Evolutionary conservation across 116 monocot species (phyloP).

Genomic region (Cymodocea nodosa): DNA sequence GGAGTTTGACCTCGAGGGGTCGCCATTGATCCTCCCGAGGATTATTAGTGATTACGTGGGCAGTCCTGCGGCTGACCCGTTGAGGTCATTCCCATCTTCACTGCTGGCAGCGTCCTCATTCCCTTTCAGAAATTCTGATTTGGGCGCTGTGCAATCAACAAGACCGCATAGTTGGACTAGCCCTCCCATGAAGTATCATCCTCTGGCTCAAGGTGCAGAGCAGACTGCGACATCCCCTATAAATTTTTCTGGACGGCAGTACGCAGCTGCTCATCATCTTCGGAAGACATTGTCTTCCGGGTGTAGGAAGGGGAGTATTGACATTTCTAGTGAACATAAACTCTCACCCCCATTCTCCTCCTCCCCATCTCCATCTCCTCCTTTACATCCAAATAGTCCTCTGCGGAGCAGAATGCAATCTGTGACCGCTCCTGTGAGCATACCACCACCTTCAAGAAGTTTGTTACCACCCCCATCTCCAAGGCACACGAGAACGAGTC

Average conservation of each 20-base stretch:
- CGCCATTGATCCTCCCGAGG: conserved; percentile 40
- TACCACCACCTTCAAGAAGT: conserved; percentile 38
- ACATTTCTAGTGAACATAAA: conserved; percentile 30
- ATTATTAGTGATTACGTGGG: conserved; percentile 85
- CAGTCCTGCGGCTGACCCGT: conserved; percentile 61
- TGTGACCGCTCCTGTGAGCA: conserved; percentile 60
- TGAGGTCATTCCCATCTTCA: conserved; percentile 59
- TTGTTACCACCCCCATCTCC: conserved; percentile 69
- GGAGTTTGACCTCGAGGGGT: conserved; percentile 49
- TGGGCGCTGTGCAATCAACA: conserved; percentile 8
- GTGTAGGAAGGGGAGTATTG: conserved; percentile 21
- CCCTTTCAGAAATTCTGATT: conserved; percentile 12
- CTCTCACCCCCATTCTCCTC: conserved; percentile 54
- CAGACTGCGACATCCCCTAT: conserved; percentile 10
- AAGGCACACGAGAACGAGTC: conserved; percentile 27
- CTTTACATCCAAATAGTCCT: conserved; percentile 23
- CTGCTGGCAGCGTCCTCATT: conserved; percentile 28
- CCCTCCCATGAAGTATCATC: conserved; percentile 24
- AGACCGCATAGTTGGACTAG: conserved; percentile 72
- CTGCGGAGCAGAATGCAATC: conserved; percentile 29
- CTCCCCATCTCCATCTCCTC: conserved; percentile 72
- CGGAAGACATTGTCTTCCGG: not conserved
- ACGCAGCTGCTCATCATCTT: not conserved
- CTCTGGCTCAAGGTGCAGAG: conserved; percentile 4
- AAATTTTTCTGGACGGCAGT: conserved; percentile 6